Conservation (phyloP, 2,329 filamentous ascomycete species). For the Phoma herbarum region DNA sequence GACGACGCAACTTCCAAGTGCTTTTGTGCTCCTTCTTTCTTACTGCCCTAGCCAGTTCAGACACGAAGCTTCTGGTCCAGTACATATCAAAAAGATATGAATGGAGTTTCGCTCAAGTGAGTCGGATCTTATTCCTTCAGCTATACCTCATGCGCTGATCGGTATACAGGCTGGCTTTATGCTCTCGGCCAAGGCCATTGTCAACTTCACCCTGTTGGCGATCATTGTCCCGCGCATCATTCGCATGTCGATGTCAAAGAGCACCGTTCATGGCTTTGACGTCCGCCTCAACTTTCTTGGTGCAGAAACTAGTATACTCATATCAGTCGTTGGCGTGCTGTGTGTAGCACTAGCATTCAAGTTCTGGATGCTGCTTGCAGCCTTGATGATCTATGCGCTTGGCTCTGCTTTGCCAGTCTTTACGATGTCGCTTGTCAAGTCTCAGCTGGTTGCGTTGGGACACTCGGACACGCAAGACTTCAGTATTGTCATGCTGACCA, state of each 20-base stretch:
- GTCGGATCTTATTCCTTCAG: background rate
- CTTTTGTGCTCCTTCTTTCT: slow-evolving; percentile 47
- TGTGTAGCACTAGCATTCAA: slow-evolving; percentile 43
- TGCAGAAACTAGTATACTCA: slow-evolving; percentile 41
- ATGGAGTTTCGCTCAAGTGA: slow-evolving; percentile 49
- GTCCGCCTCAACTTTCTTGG: slow-evolving; percentile 44
- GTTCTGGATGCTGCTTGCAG: slow-evolving; percentile 46
- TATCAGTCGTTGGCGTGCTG: slow-evolving; percentile 48
- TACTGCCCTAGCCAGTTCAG: slow-evolving; percentile 50
- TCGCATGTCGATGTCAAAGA: slow-evolving; percentile 35
- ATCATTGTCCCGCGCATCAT: slow-evolving; percentile 48
- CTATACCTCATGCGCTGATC: background rate
- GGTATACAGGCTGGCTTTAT: slow-evolving; percentile 45
- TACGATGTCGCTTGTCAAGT: slow-evolving; percentile 50
- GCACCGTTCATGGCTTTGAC: slow-evolving; percentile 38
- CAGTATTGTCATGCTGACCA: slow-evolving; percentile 50
- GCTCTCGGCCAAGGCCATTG: slow-evolving; percentile 49
- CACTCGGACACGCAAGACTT: slow-evolving; percentile 46
- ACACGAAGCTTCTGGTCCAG: slow-evolving; percentile 50
- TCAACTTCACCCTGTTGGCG: slow-evolving; percentile 48
- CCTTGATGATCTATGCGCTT: slow-evolving; percentile 49
- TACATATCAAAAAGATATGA: slow-evolving; percentile 52
- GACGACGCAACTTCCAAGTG: slow-evolving; percentile 47
- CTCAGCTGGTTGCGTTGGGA: slow-evolving; percentile 40
- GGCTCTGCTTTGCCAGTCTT: slow-evolving; percentile 52